Base-by-base conservation (phyloP, 441 rosid genomes). In the Erodium chrysanthum region DNA sequence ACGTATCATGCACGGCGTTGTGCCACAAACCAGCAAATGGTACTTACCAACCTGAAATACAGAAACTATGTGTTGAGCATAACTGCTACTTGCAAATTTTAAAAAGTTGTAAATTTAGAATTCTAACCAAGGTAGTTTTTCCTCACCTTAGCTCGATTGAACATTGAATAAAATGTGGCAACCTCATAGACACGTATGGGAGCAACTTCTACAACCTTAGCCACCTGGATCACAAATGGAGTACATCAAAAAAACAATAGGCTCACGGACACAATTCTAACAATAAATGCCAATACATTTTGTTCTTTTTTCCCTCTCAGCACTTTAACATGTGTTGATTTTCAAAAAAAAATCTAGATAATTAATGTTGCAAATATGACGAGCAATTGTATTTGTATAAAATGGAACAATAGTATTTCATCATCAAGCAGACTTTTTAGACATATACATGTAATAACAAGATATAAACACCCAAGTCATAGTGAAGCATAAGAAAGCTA, bases 141-240 rank as follows among this genome's bases (percentile, higher is more conserved):
- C 70, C 82, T 86, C 80, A 95, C 98, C 76, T 90, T 86, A 76
- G 86, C 61, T 65, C 99, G 75, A 81, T 94, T 94, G 85, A 94
- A 94, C 99, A 91, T 94, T 33, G 99, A 94, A 82, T 94, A 94
- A 81, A 94, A 94, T 37, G 99, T 95, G 3, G 96, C 91, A 74
- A 92, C 98, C 83, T 95, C 99, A 62, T 87, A 95, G 15, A 91
- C 96, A 73, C 96, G 97, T 70, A 95, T 90, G 29, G 98, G 96
- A 73, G 99, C 87, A 80, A 95, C 98, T 75, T 82, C 98, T 68
- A 88, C 81, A 67, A 91, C 74, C 78, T 86, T 92, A 33, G 99
- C 97, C 68, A 95, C 96, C 99, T 95, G 84, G 20, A 73, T 40
- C 58, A 73, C 63, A 64, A 66, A 61, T 50, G 66, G 72, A 35